Base-by-base conservation (phyloP, 2,329 filamentous ascomycete genomes). In the Macrophomina pseudophaseolina region DNA sequence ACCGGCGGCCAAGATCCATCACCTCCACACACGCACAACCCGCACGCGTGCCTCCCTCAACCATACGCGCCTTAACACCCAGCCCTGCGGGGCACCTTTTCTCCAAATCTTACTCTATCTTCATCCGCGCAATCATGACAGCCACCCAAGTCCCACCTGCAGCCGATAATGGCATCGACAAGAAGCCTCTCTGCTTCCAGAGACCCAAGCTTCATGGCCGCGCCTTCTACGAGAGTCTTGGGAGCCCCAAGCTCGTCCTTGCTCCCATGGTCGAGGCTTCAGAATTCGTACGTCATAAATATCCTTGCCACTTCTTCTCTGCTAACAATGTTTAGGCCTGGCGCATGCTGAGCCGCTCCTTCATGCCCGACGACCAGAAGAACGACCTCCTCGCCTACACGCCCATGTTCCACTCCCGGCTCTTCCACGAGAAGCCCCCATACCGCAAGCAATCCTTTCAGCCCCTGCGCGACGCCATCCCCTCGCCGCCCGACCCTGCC, bases 241-340 rank as follows among this genome's bases (percentile, higher is more conserved):
- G 95, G 28, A 94, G 91, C 68, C 95, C 95, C 1, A 97, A 92
- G 80, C 90, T 91, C 71, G 88, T 99, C 35, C 86, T 99, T 65
- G 95, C 95, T 40, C 95, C 95, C 42, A 99, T 99, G 95, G 95
- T 99, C 28, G 94, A 99, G 75, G 92, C 97, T 79, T 97, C 93
- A 38, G 95, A 99, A 83, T 97, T 98, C 82, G 94, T 97, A 83
- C 71, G 58, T 3, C 90, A 83, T 53, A 67, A 69, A 62, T 69
- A 64, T 49, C 56, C 54, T 28, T 38, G 7, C 9, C 4, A n/a
- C n/a, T n/a, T 5, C 6, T 16, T 28, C 32, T 18, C 18, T 12
- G 52, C 49, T 64, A 65, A 38, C 64, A 68, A 28, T 67, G 42
- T 40, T 35, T 70, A 97, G 94, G 95, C 94, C 73, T 99, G 95